Evolutionary conservation across 202 grass and related monocot species (phyloP).

Genomic region (Digitaria exilis): DNA sequence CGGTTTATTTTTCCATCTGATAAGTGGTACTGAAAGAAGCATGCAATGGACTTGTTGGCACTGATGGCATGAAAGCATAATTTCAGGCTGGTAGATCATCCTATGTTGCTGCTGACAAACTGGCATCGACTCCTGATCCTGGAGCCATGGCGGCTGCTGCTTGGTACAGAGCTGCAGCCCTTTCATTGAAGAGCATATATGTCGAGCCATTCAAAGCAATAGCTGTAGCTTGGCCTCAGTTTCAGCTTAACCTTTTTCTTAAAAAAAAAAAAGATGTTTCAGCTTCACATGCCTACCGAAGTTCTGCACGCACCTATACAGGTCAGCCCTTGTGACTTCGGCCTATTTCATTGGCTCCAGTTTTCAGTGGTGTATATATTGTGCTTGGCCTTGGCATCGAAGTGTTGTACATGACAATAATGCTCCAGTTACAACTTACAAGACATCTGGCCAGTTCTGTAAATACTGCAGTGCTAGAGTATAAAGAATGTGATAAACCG

Average conservation of each 20-base stretch:
- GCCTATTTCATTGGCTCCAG: background rate
- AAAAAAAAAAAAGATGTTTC: too few relatives aligned
- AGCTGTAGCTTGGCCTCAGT: too few relatives aligned
- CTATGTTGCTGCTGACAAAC: constrained; percentile 48
- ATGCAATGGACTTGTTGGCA: background rate
- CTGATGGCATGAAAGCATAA: background rate
- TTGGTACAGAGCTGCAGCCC: constrained; percentile 49
- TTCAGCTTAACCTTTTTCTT: too few relatives aligned
- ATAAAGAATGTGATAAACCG: background rate
- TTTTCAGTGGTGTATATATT: background rate
- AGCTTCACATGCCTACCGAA: background rate
- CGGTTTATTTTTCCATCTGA: background rate
- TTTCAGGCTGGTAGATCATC: constrained; percentile 50
- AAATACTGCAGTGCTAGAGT: background rate
- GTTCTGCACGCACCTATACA: background rate
- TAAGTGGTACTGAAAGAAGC: background rate
- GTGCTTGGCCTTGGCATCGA: background rate
- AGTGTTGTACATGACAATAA: background rate
- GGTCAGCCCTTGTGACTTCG: background rate
- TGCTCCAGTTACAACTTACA: background rate
- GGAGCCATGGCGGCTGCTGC: constrained; percentile 58
- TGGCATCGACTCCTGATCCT: constrained; percentile 59
- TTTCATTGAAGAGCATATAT: constrained; percentile 39
- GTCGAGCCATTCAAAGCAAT: constrained; percentile 2
- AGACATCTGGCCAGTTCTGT: background rate